Percentiles rank a stretch among this genome's conserved stretches.
These are phyloP conservation scores for Penicillium nordicum DNA, from an alignment of 2,329 filamentous ascomycete species.

Conservation along the genomic window DNA sequence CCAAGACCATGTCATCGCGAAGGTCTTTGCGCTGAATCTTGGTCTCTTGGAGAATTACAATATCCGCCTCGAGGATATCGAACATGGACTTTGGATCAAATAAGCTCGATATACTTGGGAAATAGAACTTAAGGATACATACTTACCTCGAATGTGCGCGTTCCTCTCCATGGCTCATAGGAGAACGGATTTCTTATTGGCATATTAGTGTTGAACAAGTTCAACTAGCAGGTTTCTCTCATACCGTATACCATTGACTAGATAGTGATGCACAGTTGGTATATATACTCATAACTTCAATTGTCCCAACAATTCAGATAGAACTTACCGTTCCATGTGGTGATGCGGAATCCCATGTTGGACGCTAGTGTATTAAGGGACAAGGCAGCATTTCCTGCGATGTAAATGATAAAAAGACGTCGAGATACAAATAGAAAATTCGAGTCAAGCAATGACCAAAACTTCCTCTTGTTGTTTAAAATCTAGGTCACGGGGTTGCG, in stretches of 20 bases:
- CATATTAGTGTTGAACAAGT: neutral
- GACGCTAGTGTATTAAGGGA: slow-evolving; percentile 4
- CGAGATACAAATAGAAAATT: neutral
- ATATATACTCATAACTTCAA: neutral
- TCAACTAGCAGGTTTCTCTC: neutral
- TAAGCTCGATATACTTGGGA: neutral
- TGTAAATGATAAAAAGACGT: neutral
- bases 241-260: slow-evolving; percentile 77
- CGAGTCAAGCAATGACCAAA: neutral
- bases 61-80: slow-evolving; percentile 84
- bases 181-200: slow-evolving; percentile 69
- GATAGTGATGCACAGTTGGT: slow-evolving; percentile 22
- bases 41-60: slow-evolving; percentile 90
- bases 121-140: neutral
- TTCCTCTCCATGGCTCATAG: slow-evolving; percentile 78
- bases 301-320: neutral
- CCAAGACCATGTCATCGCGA: slow-evolving; percentile 89
- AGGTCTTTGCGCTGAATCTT: slow-evolving; percentile 95
- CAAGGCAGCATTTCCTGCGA: slow-evolving; percentile 8
- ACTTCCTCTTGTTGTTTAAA: neutral
- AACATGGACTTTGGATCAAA: slow-evolving; percentile 72
- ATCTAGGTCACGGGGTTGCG: neutral
- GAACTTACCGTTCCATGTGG: slow-evolving; percentile 74
- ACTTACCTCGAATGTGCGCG: slow-evolving; percentile 64
- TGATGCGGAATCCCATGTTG: slow-evolving; percentile 73